Evolutionary conservation across 805 yeast species (phyloP), one percentile per base, ranked within the genome.

Genomic region (Ogataea ramenticola): DNA sequence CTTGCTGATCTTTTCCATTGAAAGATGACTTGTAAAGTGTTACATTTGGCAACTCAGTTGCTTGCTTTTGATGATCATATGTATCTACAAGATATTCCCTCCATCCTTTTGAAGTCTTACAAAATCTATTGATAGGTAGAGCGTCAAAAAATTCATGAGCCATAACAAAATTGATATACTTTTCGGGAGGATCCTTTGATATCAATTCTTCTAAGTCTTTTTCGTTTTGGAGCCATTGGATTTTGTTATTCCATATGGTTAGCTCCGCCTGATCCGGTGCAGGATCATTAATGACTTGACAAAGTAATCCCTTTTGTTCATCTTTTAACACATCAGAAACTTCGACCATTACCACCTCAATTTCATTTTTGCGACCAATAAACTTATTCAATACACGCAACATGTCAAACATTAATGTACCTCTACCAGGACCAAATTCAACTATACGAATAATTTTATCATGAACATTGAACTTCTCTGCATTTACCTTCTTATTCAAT

Each of bases 81-180:
- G 57, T 75, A 58, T 84, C 91, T 29, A 87, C 93, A 34, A 83
- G 51, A 21, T 76, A 68, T 56, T 87, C 96, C 50, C 90, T 67
- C 96, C 96, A 87, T 0, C 91, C 91, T 15, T 77, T 62, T 16
- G 69, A 67, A 0, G 82, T 79, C 48, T 72, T 74, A 43, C 73
- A 71, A 56, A 83, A 86, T 49, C 80, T 75, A 49, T 82, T 79
- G 21, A 87, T 79, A 0, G 96, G 95, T 44, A 87, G 65, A 0
- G 96, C 95, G 62, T 87, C 96, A 56, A 82, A 87, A 54, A 87
- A 87, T 60, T 87, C 96, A 57, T 87, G 96, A 0, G 95, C 93
- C 43, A 87, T 58, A 5, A 85, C 68, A 56, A 77, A 86, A 46
- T 84, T 82, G 36, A 86, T 56, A 33, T 56, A 53, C 2, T 50